Base-by-base conservation (phyloP, 176 grass and related monocot species). In the Bolboschoenus planiculmis region DNA sequence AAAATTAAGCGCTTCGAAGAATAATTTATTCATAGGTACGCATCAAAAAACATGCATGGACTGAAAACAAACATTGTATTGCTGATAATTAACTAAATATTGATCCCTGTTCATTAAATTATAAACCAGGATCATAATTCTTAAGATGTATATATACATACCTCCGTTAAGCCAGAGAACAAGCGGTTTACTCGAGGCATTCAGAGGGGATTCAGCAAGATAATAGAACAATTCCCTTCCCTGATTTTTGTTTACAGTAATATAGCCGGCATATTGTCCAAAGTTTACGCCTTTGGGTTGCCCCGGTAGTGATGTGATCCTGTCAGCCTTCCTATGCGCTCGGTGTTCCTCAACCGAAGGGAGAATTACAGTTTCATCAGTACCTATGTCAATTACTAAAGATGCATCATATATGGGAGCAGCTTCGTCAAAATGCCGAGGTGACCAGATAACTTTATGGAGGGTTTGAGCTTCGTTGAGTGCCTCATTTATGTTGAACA, bases 161-260 rank as follows among this genome's bases (percentile, higher is more conserved):
- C 95, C 95, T 97, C 95, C 95, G 30, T 97, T 97, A 55, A 97
- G 85, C 95, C 95, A 97, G 87, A 97, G 95, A 64, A 97, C 87
- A 9, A 97, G 95, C 37, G 95, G 92, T 77, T 94, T 97, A 44
- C 86, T 83, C 10, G 85, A 85, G 23, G 95, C 87, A 84, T 94
- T 86, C 50, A 88, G 90, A 2, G n/a, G n/a, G n/a, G 95, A 90
- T 84, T 97, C 92, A 24, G 87, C 90, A 82, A 97, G 92, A 85
- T 97, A 97, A 87, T 97, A 97, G 85, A 97, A 94, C 53, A 97
- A 89, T 59, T 89, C 91, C 73, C 92, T 90, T 23, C 86, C 86
- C 73, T 83, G 81, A 64, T 54, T 37, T 27, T 86, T 67, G 43
- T 94, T 89, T 75, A 97, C 92, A 26, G 83, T 62, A 18, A 97